Percentiles rank a stretch among this genome's conserved stretches.
These are phyloP conservation scores for Neodidymelliopsis sp. DNA, from an alignment of 2,329 filamentous ascomycete species.

Conservation along the genomic window DNA sequence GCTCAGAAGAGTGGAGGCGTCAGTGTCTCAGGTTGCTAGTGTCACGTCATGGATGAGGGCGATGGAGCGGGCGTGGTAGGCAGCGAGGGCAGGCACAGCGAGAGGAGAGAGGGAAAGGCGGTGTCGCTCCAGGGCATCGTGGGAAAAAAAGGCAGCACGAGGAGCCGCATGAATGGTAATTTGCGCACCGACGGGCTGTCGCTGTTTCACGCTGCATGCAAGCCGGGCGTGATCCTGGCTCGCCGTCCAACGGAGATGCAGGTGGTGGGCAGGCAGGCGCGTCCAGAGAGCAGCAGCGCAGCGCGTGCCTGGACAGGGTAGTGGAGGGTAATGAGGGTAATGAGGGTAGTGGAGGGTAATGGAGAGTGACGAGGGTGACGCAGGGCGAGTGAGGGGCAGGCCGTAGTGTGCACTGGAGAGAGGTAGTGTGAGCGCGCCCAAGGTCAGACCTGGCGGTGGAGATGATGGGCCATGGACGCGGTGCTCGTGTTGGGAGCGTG, in stretches of 20 bases:
- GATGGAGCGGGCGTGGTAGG: conserved; percentile 6
- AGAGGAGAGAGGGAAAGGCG: no score
- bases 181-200: conserved; percentile 19
- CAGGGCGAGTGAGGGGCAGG: background rate
- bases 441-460: conserved; percentile 16
- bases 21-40: background rate
- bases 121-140: no score
- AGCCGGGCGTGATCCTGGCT: conserved; percentile 6
- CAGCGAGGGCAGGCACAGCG: no score
- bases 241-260: conserved; percentile 8
- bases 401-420: background rate
- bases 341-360: no score
- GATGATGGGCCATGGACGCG: conserved; percentile 11
- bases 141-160: no score
- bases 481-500: background rate
- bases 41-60: conserved; percentile 18
- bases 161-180: conserved; percentile 16
- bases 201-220: conserved; percentile 17
- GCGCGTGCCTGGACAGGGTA: conserved; percentile 10
- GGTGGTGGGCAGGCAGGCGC: conserved; percentile 5
- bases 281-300: conserved; percentile 3
- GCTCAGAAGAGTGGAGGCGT: conserved; percentile 3
- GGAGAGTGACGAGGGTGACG: background rate
- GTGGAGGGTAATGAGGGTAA: background rate
- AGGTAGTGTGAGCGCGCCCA: conserved; percentile 1